Evolutionary conservation across 2,329 filamentous ascomycete species (phyloP).

Genomic region (Alternaria hordeiaustralica): DNA sequence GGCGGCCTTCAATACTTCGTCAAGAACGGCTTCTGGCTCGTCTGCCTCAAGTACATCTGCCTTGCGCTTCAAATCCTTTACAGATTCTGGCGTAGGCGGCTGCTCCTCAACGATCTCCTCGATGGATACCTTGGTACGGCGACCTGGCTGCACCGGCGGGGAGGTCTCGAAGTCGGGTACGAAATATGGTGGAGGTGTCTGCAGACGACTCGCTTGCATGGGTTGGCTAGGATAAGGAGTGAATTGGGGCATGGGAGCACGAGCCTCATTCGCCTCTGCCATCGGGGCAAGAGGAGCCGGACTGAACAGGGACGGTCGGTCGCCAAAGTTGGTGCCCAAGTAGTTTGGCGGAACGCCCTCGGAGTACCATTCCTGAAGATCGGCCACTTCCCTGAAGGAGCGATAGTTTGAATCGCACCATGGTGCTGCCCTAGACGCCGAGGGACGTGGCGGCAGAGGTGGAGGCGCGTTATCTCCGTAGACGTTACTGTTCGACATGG

Average conservation of each 20-base stretch:
- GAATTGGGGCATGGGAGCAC: background rate
- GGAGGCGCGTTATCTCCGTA: conserved; percentile 10
- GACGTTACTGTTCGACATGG: background rate
- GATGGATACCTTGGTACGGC: conserved; percentile 40
- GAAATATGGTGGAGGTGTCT: conserved; percentile 26
- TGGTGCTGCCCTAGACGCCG: conserved; percentile 13
- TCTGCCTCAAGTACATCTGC: conserved; percentile 34
- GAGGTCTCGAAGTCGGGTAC: conserved; percentile 10
- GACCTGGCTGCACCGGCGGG: conserved; percentile 21
- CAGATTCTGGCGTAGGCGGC: conserved; percentile 38
- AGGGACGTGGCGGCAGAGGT: conserved; percentile 26
- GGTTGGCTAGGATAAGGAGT: background rate
- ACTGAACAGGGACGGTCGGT: conserved; percentile 14
- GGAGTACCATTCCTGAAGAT: conserved; percentile 8
- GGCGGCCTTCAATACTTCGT: background rate
- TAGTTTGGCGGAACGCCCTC: conserved; percentile 7
- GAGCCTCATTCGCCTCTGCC: conserved; percentile 4
- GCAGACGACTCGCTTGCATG: conserved; percentile 16
- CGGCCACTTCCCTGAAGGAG: conserved; percentile 10
- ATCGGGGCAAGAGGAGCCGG: conserved; percentile 13
- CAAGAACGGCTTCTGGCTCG: background rate
- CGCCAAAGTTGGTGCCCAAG: conserved; percentile 15
- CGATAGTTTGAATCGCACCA: conserved; percentile 14
- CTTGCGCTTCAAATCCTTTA: conserved; percentile 41
- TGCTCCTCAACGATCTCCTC: conserved; percentile 43